A percentile compares a stretch with the other conserved stretches of the same genome.
Evolutionary conservation across 305 asterid species (phyloP).

Genomic region (Fraxinus floribunda): DNA sequence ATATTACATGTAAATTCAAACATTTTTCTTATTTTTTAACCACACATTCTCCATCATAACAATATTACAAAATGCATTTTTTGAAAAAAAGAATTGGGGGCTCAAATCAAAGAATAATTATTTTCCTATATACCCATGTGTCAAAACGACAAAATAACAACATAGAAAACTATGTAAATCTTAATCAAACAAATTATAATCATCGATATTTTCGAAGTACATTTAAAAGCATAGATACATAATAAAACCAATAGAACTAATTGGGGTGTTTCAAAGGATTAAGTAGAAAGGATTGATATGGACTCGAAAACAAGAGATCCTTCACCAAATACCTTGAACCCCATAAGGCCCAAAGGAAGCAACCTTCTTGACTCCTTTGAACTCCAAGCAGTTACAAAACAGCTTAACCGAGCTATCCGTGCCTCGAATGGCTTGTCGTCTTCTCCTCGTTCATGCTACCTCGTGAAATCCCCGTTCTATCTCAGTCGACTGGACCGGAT

Average conservation of each 20-base stretch:
- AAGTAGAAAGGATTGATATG: background rate
- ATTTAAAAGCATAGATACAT: background rate
- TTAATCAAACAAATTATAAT: background rate
- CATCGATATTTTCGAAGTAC: background rate
- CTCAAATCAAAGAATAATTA: background rate
- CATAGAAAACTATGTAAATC: background rate
- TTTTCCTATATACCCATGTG: background rate
- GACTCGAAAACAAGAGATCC: slow-evolving; percentile 3
- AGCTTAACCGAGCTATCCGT: slow-evolving; percentile 55
- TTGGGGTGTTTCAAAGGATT: background rate
- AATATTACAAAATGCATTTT: too few relatives aligned
- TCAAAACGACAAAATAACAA: background rate
- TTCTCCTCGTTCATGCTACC: slow-evolving; percentile 39
- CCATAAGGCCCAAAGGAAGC: slow-evolving; percentile 41
- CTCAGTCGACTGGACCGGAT: slow-evolving; percentile 35
- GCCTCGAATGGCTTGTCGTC: slow-evolving; percentile 34
- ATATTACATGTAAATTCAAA: too few relatives aligned
- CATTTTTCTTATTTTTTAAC: too few relatives aligned
- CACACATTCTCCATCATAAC: too few relatives aligned
- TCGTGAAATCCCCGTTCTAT: slow-evolving; percentile 40
- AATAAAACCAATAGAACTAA: background rate
- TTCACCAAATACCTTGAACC: slow-evolving; percentile 25
- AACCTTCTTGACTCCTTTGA: slow-evolving; percentile 60
- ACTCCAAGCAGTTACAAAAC: slow-evolving; percentile 53
- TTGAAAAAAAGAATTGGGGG: too few relatives aligned